Conservation (phyloP, 495 filamentous ascomycete genomes). For the Podospora conica region DNA sequence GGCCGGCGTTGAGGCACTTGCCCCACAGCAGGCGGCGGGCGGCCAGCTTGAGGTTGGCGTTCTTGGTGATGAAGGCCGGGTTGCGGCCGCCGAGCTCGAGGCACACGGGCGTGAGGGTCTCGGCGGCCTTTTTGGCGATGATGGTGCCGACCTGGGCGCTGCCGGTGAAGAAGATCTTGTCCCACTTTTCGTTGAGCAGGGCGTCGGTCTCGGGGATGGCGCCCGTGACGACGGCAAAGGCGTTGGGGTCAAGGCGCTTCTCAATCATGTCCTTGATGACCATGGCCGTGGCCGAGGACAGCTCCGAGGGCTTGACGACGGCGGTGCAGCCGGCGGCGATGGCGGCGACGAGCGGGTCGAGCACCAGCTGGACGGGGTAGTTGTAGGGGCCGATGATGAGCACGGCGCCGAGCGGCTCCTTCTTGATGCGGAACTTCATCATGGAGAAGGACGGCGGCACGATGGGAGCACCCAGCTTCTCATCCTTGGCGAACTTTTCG, state of each 20-base stretch:
- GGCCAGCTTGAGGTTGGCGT: slow-evolving; percentile 72
- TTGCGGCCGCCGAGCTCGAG: slow-evolving; percentile 90
- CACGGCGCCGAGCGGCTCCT: slow-evolving; percentile 80
- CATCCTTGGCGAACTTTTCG: slow-evolving; percentile 75
- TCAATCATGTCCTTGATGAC: slow-evolving; percentile 72
- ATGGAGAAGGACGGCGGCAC: slow-evolving; percentile 59
- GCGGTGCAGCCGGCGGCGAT: slow-evolving; percentile 88
- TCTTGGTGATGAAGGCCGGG: slow-evolving; percentile 80
- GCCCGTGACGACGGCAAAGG: slow-evolving; percentile 76
- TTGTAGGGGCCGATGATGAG: slow-evolving; percentile 92
- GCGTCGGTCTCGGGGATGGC: slow-evolving; percentile 71
- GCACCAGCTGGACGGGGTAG: slow-evolving; percentile 74
- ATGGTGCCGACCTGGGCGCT: slow-evolving; percentile 70
- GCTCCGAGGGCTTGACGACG: slow-evolving; percentile 85
- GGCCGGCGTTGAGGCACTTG: slow-evolving; percentile 78
- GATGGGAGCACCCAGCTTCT: slow-evolving; percentile 54
- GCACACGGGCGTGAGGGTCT: slow-evolving; percentile 79
- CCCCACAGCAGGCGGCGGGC: slow-evolving; percentile 82
- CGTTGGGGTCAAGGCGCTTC: slow-evolving; percentile 66
- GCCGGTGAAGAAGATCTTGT: slow-evolving; percentile 97
- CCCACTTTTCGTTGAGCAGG: slow-evolving; percentile 83
- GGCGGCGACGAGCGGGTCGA: slow-evolving; percentile 79
- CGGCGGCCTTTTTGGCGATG: slow-evolving; percentile 85
- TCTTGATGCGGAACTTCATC: slow-evolving; percentile 69
- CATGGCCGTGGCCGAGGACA: slow-evolving; percentile 65